Conservation (phyloP, 352 stramenopile species). For the Phytophthora sp. region DNA sequence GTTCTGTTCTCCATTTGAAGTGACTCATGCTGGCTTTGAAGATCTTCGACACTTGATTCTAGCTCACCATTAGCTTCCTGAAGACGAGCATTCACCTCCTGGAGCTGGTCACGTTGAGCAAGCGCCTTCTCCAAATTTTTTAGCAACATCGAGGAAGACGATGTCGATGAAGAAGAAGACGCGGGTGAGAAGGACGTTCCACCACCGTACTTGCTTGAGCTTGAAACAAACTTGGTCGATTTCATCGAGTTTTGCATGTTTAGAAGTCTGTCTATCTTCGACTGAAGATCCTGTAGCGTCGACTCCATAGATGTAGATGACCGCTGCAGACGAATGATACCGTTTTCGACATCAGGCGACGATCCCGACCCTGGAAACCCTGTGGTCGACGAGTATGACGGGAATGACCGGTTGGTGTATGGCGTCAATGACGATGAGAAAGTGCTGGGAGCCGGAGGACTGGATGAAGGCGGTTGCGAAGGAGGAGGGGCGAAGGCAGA, state of each 20-base stretch:
- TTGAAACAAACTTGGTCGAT: conserved; percentile 46
- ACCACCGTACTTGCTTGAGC: conserved; percentile 29
- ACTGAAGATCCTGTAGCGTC: conserved; percentile 70
- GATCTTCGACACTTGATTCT: conserved; percentile 62
- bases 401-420: conserved; percentile 30
- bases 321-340: conserved; percentile 70
- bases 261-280: conserved; percentile 82
- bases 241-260: conserved; percentile 63
- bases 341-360: conserved; percentile 59
- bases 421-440: conserved; percentile 39
- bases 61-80: conserved; percentile 57
- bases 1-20: conserved; percentile 75
- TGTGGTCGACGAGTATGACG: conserved; percentile 9
- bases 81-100: conserved; percentile 57
- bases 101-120: conserved; percentile 65
- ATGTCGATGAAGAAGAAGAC: conserved; percentile 39
- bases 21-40: conserved; percentile 61
- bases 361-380: conserved; percentile 15
- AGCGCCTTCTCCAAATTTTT: conserved; percentile 85
- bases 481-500: conserved; percentile 21
- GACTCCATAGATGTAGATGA: conserved; percentile 84
- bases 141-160: conserved; percentile 50
- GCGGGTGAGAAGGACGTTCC: conserved; percentile 18
- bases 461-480: conserved; percentile 14
- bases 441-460: conserved; percentile 11